Percentiles rank a stretch among this genome's conserved stretches.
phyloP scores from a whole-genome alignment of 208 protist species.

The Trypanosoma brucei region DNA sequence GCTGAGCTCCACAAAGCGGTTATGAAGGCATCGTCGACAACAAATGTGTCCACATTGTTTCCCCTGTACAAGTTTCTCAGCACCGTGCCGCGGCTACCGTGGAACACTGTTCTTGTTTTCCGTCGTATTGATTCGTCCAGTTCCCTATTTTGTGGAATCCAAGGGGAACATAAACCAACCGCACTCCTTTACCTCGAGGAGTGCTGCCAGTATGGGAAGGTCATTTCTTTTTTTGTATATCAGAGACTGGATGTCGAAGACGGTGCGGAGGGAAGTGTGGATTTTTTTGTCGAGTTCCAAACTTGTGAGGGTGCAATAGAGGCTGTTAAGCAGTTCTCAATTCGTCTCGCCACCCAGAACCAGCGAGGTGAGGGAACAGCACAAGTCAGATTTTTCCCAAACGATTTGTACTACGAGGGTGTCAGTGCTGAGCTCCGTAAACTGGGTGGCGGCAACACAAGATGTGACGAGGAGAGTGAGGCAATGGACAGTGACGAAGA shows the following conservation, averaged over 20 bases:
- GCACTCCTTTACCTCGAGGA: constrained; percentile 53
- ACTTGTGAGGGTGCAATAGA: constrained; percentile 40
- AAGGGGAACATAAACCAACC: constrained; percentile 30
- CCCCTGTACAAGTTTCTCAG: constrained; percentile 23
- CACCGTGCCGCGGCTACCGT: background rate
- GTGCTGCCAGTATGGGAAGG: constrained; percentile 69
- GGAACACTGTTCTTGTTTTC: constrained; percentile 36
- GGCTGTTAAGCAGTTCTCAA: constrained; percentile 41
- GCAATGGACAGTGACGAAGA: constrained; percentile 29
- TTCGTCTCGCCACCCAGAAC: constrained; percentile 10
- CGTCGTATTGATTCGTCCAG: constrained; percentile 26
- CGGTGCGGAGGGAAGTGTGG: constrained; percentile 4
- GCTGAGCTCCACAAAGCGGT: constrained; percentile 2
- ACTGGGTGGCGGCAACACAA: background rate
- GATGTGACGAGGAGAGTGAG: constrained; percentile 8
- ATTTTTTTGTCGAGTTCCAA: constrained; percentile 63
- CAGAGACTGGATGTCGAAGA: constrained; percentile 1
- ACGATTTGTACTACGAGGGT: constrained; percentile 52
- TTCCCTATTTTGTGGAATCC: constrained; percentile 20
- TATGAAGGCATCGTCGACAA: constrained; percentile 3
- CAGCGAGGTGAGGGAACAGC: background rate
- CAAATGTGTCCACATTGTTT: background rate
- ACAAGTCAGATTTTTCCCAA: constrained; percentile 39
- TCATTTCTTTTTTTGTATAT: constrained; percentile 67
- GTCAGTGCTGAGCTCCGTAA: constrained; percentile 17